These are phyloP conservation scores for Auricularia sp. DNA, from an alignment of 768 basidiomycete species.

Conservation along the genomic window DNA sequence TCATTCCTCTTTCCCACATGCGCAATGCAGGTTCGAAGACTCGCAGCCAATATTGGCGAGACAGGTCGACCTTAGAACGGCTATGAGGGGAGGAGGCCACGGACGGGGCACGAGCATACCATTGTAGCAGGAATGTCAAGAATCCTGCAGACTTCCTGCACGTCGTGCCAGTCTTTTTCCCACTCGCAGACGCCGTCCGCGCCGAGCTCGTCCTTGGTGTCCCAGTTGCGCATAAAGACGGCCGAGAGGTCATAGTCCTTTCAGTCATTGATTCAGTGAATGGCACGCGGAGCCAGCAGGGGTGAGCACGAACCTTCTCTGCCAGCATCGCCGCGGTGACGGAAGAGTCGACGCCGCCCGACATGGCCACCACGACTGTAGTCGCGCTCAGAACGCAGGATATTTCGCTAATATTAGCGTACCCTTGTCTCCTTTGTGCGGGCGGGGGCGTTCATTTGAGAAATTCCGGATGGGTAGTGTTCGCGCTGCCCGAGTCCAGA, in stretches of 20 bases:
- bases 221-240: constrained; percentile 96
- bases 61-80: constrained; percentile 63
- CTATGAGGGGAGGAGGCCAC: background rate
- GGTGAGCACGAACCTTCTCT: constrained; percentile 39
- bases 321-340: constrained; percentile 72
- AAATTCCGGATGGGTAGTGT: background rate
- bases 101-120: constrained; percentile 31
- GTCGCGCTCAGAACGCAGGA: background rate
- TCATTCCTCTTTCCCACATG: constrained; percentile 67
- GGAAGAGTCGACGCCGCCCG: constrained; percentile 91
- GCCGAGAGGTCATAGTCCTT: constrained; percentile 79
- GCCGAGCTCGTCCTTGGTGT: constrained; percentile 70
- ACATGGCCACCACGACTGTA: constrained; percentile 85
- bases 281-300: background rate
- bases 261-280: background rate
- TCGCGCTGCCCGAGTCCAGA: background rate
- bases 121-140: constrained; percentile 66
- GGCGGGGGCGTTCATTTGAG: background rate
- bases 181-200: constrained; percentile 84
- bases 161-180: constrained; percentile 93
- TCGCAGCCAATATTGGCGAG: constrained; percentile 79
- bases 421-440: background rate
- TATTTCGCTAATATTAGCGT: background rate
- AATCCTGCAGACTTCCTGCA: constrained; percentile 60
- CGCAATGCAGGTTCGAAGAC: constrained; percentile 83